Evolutionary conservation across 139 green algal species (phyloP), one percentile per base, ranked within the genome.

Genomic region (Closterium sp.): DNA sequence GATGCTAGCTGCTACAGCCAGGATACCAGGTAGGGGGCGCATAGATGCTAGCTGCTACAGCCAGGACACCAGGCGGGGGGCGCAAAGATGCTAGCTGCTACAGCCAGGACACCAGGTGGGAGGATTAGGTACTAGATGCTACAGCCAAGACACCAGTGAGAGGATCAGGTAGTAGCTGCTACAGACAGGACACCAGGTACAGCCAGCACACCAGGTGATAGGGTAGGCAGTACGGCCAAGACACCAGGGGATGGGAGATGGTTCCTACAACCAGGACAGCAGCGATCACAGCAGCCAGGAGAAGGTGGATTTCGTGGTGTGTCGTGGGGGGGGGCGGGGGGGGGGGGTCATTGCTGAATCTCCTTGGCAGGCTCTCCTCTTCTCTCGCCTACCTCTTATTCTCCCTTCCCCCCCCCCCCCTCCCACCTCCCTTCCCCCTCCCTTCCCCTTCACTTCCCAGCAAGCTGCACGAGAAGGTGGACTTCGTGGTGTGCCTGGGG

Each of bases 401-500:
- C 5, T 84, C 9, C 69, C 28, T 84, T 19, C 2, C 3, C 76
- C 8, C 28, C 2, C 76, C 3, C 30, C n/a, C 4, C 76, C 2
- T 33, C 76, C 8, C 28, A 33, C 76, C 3, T 85, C n/a, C 4
- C n/a, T 25, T 30, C 21, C n/a, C n/a, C 28, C 30, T 31, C n/a
- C n/a, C n/a, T n/a, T n/a, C n/a, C n/a, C n/a, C n/a, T n/a, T n/a
- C n/a, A n/a, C n/a, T n/a, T n/a, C n/a, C 81, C 81, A 85, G 81
- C 30, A 33, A 76, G 38, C 83, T 95, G 84, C 93, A 93, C 66
- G 90, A 92, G 83, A 43, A 31, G 28, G 86, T 99, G 3, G 98
- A 99, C 95, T 99, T 99, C 93, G 95, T 99, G 32, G 96, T 98
- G 30, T 99, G 97, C 92, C 94, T 99, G 84, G 98, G 98, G 16